These are phyloP conservation scores for Neofusicoccum kwambonambiense DNA, from an alignment of 2,329 filamentous ascomycete genomes.

Conservation along the genomic window DNA sequence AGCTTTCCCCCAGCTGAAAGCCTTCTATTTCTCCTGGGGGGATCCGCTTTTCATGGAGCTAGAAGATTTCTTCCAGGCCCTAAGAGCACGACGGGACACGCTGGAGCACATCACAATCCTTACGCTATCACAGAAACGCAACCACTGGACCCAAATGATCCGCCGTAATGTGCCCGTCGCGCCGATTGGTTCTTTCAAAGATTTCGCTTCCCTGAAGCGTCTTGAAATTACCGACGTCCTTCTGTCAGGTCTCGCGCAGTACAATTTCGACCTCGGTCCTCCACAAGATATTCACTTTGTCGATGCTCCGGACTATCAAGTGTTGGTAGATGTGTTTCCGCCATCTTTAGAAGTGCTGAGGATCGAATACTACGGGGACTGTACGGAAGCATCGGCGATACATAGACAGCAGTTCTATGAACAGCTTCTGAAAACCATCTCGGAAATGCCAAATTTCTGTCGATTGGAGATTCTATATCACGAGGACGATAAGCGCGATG, in stretches of 20 bases:
- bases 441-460: not conserved
- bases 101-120: not conserved
- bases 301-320: not conserved
- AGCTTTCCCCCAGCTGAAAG: not conserved
- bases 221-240: not conserved
- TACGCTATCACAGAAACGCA: not conserved
- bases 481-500: no score
- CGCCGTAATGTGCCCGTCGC: not conserved
- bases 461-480: not conserved
- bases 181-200: not conserved
- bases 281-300: no score
- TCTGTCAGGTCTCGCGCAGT: not conserved
- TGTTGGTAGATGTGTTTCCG: not conserved
- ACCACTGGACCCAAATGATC: not conserved
- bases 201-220: not conserved
- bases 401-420: not conserved
- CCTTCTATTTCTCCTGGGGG: not conserved
- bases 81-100: not conserved
- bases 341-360: not conserved
- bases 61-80: not conserved
- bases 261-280: not conserved
- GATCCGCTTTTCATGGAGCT: no score
- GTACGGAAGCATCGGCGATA: not conserved
- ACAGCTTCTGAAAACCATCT: not conserved
- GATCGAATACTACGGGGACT: not conserved